A percentile compares a stretch with the other conserved stretches of the same genome.
Conservation (phyloP, 2,329 filamentous ascomycete genomes). For the Biscogniauxia sp. region DNA sequence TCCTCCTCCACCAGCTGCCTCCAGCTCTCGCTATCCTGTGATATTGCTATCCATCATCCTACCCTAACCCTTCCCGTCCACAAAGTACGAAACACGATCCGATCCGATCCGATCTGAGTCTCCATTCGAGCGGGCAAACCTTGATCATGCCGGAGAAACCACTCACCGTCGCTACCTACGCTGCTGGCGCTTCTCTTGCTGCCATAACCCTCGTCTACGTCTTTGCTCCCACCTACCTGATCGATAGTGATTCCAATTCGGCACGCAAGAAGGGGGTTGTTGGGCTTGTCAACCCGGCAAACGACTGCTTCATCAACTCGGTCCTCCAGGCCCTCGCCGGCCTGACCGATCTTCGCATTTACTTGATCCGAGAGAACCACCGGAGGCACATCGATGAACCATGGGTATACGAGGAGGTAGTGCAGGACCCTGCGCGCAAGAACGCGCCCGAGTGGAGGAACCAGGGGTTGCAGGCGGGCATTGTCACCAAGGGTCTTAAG, state of each 20-base stretch:
- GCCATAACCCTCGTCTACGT: conserved; percentile 95
- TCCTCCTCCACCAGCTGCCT: no score
- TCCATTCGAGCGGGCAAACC: conserved; percentile 6
- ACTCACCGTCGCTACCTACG: conserved; percentile 84
- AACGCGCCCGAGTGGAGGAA: conserved; percentile 54
- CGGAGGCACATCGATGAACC: conserved; percentile 76
- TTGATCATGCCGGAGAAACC: conserved; percentile 74
- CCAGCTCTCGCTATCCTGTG: neutral
- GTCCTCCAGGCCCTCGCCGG: conserved; percentile 91
- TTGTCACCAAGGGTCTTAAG: conserved; percentile 85
- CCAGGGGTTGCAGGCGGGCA: conserved; percentile 70
- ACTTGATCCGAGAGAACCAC: conserved; percentile 89
- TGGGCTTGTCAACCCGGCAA: conserved; percentile 84
- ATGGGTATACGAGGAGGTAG: conserved; percentile 68
- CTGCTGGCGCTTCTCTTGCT: conserved; percentile 90
- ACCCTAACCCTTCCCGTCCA: no score
- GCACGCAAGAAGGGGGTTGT: conserved; percentile 82
- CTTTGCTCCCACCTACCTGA: conserved; percentile 94
- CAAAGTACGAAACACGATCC: neutral
- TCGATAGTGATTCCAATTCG: conserved; percentile 73
- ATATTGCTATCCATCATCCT: neutral
- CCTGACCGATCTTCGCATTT: conserved; percentile 81
- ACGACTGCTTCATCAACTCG: conserved; percentile 97
- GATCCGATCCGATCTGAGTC: neutral
- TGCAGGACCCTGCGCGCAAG: conserved; percentile 41